Percentiles rank a stretch among this genome's conserved stretches.
Conservation (phyloP, 2,329 filamentous ascomycete genomes). For the Daldinia eschscholtzii region DNA sequence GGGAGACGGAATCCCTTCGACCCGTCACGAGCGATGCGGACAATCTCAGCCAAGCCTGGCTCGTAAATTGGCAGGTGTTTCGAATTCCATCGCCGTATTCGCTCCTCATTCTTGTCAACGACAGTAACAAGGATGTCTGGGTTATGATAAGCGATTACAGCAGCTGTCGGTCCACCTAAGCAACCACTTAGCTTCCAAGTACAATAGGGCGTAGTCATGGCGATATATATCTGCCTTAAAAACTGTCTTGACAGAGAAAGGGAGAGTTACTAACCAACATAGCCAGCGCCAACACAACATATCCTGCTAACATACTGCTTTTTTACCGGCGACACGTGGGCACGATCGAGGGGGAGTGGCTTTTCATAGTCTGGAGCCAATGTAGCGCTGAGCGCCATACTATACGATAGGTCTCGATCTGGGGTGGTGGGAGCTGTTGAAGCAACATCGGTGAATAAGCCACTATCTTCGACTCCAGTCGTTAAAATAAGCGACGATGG, state of each 20-base stretch:
- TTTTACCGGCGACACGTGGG: slow-evolving; percentile 13
- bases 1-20: slow-evolving; percentile 59
- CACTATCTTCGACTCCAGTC: slow-evolving; percentile 51
- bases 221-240: neutral
- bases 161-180: slow-evolving; percentile 77
- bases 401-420: slow-evolving; percentile 58
- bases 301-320: slow-evolving; percentile 56
- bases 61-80: slow-evolving; percentile 81
- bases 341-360: slow-evolving; percentile 19
- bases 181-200: slow-evolving; percentile 12
- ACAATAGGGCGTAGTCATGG: neutral
- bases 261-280: slow-evolving; percentile 63
- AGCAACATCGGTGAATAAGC: slow-evolving; percentile 45
- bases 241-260: neutral
- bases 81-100: slow-evolving; percentile 81
- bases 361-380: slow-evolving; percentile 20
- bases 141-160: slow-evolving; percentile 80
- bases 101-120: slow-evolving; percentile 75
- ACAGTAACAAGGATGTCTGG: slow-evolving; percentile 78
- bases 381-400: slow-evolving; percentile 55
- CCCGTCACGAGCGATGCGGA: slow-evolving; percentile 73
- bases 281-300: slow-evolving; percentile 51
- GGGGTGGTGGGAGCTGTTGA: slow-evolving; percentile 62
- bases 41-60: slow-evolving; percentile 76
- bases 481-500: slow-evolving; percentile 27